Evolutionary conservation across 139 green algal genomes (phyloP), one percentile per base, ranked within the genome.

Genomic region (Tetradesmus obliquus): DNA sequence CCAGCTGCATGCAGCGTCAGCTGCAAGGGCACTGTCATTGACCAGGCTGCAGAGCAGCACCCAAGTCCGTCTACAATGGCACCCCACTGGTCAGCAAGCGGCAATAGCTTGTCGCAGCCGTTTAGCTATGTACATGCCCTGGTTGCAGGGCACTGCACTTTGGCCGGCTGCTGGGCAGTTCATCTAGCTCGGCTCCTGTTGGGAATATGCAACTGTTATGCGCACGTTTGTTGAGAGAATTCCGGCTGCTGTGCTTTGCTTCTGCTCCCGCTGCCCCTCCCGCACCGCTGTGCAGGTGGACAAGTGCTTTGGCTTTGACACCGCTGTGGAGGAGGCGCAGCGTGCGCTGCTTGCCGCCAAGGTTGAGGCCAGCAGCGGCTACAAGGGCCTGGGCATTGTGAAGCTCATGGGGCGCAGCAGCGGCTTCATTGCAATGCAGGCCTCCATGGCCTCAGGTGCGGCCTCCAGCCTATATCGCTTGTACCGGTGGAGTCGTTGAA

Each of bases 371-470:
- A 90, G 69, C 88, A 96, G 91, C 89, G 96, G 96, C 8, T 91
- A 95, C 83, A 94, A 94, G 53, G 97, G 97, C 60, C 83, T 97
- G 89, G 97, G 97, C 54, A 86, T 99, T n/a, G 97, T 99, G 17
- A 98, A 98, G 94, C 94, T 99, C 9, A 98, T 99, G 97, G 97
- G 97, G 12, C 93, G 97, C 10, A 94, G 97, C 90, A 97, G 93
- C 15, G 97, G 97, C 55, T 99, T 98, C 94, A 98, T 99, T 84
- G 97, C 97, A 12, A 95, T 98, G 95, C 93, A 98, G 93, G 96
- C 96, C 6, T 95, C 96, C 57, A 96, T 97, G 94, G 94, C 96
- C 2, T 95, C 94, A 88, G 94, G 95, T 96, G 79, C 6, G 89
- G 13, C 10, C 24, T 22, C 20, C 32, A 45, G 32, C 32, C 32